Conservation (phyloP, 768 basidiomycete genomes). For the Leccinum imitatum region DNA sequence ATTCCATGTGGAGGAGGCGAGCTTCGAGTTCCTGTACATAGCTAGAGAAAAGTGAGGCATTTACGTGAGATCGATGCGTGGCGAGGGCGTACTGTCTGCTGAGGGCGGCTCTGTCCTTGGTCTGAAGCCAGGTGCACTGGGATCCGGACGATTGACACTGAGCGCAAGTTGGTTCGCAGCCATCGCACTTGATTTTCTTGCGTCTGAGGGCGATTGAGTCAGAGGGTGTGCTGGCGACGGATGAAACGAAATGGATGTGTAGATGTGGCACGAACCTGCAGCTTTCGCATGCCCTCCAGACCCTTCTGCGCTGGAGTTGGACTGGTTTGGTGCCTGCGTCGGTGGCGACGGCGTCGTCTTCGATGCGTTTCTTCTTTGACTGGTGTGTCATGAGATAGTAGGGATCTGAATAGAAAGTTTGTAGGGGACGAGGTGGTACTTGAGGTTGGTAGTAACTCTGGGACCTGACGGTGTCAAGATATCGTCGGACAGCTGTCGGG, state of each 20-base stretch:
- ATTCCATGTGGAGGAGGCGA: conserved; percentile 84
- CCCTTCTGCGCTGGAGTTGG: conserved; percentile 74
- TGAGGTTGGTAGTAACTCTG: conserved; percentile 22
- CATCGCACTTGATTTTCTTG: conserved; percentile 94
- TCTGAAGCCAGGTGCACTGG: conserved; percentile 87
- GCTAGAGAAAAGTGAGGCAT: conserved; percentile 40
- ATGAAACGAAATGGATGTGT: conserved; percentile 6
- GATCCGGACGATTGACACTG: conserved; percentile 75
- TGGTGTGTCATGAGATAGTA: conserved; percentile 49
- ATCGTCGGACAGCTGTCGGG: conserved; percentile 36
- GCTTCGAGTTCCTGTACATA: conserved; percentile 93
- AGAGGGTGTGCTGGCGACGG: conserved; percentile 15
- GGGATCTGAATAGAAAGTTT: conserved; percentile 42
- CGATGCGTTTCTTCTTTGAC: conserved; percentile 76
- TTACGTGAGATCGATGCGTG: conserved; percentile 4
- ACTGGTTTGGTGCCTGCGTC: conserved; percentile 69
- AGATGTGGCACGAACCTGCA: conserved; percentile 61
- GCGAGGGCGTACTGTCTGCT: conserved; percentile 74
- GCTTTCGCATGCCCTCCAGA: conserved; percentile 89
- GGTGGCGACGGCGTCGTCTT: conserved; percentile 48
- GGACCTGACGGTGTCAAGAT: conserved; percentile 28
- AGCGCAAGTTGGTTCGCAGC: conserved; percentile 80
- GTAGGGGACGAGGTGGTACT: conserved; percentile 20
- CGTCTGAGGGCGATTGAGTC: conserved; percentile 47
- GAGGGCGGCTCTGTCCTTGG: conserved; percentile 85